Percentiles rank a stretch among this genome's conserved stretches.
phyloP scores from a whole-genome alignment of 345 rosid species.

The Eucalyptus albens region DNA sequence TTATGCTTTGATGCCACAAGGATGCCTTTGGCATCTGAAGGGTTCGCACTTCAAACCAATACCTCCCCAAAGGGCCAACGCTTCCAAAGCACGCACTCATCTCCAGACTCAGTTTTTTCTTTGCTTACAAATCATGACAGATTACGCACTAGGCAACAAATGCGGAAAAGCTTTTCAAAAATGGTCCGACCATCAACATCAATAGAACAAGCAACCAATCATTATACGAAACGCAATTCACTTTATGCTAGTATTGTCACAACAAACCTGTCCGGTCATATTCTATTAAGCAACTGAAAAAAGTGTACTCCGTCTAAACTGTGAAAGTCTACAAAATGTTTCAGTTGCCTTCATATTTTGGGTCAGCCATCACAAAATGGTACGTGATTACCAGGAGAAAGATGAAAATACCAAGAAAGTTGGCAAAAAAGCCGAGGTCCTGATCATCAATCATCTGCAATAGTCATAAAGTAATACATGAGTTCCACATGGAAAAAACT shows the following conservation, averaged over 20 bases:
- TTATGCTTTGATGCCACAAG: neutral
- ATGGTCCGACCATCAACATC: neutral
- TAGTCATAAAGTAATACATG: neutral
- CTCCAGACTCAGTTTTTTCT: neutral
- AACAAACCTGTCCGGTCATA: neutral
- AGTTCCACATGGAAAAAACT: neutral
- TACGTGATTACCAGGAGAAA: conserved; percentile 67
- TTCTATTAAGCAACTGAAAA: neutral
- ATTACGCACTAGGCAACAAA: neutral
- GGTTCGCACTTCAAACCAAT: neutral
- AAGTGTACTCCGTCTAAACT: neutral
- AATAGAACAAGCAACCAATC: neutral
- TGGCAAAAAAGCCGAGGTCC: conserved; percentile 65
- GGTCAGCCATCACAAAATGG: conserved; percentile 84
- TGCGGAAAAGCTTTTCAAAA: neutral
- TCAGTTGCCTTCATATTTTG: conserved; percentile 67
- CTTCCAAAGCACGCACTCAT: neutral
- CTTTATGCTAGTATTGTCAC: neutral
- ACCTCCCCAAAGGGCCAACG: neutral
- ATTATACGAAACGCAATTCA: neutral
- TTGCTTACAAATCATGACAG: neutral
- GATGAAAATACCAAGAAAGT: conserved; percentile 70
- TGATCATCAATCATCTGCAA: conserved; percentile 89
- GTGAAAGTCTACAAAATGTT: neutral
- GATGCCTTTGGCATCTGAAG: neutral